Base-by-base conservation (phyloP, 176 grass and related monocot genomes). In the Juncus inflexus region DNA sequence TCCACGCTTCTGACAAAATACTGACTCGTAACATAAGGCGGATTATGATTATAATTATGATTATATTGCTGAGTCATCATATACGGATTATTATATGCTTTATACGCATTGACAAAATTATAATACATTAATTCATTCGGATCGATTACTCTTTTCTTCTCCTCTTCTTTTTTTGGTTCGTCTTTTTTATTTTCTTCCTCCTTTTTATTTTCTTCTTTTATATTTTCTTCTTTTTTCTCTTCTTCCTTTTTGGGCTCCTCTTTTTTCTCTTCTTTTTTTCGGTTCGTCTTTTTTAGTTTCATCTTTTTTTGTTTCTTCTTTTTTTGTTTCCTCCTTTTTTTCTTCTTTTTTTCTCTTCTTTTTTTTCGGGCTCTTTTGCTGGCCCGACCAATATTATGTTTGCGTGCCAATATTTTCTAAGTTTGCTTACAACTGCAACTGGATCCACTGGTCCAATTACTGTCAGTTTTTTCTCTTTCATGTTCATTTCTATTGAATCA, bases 341-440 rank as follows among this genome's bases (percentile, higher is more conserved):
- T 83, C 61, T 54, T 86, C 62, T 42, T 77, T 66, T 28, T 36
- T 78, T 49, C 55, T 55, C 60, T 36, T 67, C 84, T 11, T 91
- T 81, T 65, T 87, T 87, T 85, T 89, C 90, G 2, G 81, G 83
- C 77, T 85, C 84, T 77, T 96, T 87, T 38, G 73, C 84, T 7
- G 86, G 86, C 35, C 87, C 87, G 11, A 95, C 64, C 0, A 72
- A 83, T 35, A 75, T 78, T 43, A 90, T 78, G 49, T 42, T 63
- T 52, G 84, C 80, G 7, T 58, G 40, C 81, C 76, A 96, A 28
- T 65, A 69, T 75, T 96, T 96, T 40, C 91, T 77, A 59, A 96
- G 82, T 76, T 85, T 96, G 82, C 76, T 90, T 73, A 90, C 79
- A 69, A 96, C 78, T 10, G 64, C 38, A 52, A 96, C 87, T 0